Conservation (phyloP, 441 rosid genomes). For the Populus hybrid region DNA sequence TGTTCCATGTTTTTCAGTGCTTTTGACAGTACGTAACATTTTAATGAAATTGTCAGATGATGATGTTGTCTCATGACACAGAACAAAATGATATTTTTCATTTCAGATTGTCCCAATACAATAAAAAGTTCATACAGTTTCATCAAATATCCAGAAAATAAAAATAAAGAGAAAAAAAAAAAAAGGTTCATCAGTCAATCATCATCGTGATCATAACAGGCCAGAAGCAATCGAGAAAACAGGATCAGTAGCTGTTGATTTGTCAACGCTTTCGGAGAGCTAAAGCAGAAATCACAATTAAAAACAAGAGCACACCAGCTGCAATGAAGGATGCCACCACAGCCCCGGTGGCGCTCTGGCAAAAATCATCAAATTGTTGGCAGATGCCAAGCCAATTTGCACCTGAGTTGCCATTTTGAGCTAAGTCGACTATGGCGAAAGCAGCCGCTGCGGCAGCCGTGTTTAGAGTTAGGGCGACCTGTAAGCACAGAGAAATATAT, state of each 20-base stretch:
- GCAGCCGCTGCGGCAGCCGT: constrained; percentile 51
- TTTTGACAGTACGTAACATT: not conserved
- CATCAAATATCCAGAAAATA: not conserved
- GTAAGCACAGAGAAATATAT: not conserved
- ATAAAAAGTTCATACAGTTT: not conserved
- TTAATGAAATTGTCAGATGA: not conserved
- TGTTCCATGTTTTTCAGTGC: no score
- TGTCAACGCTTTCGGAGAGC: constrained; percentile 41
- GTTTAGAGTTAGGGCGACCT: constrained; percentile 57
- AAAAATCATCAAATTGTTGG: constrained; percentile 76
- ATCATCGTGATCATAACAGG: not conserved
- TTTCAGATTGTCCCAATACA: not conserved
- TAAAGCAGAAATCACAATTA: constrained; percentile 57
- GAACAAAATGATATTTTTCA: not conserved
- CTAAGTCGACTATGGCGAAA: constrained; percentile 62
- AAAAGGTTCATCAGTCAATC: not conserved
- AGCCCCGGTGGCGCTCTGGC: constrained; percentile 57
- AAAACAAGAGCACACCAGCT: constrained; percentile 33
- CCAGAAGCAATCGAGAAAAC: not conserved
- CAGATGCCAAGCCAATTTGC: constrained; percentile 85
- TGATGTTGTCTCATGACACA: not conserved
- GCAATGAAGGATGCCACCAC: constrained; percentile 65
- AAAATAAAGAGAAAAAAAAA: no score
- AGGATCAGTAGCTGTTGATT: not conserved
- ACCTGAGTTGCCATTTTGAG: constrained; percentile 73